Percentiles rank a stretch among this genome's conserved stretches.
Evolutionary conservation across 352 stramenopile species (phyloP).

Genomic region (Pythium chondricola): DNA sequence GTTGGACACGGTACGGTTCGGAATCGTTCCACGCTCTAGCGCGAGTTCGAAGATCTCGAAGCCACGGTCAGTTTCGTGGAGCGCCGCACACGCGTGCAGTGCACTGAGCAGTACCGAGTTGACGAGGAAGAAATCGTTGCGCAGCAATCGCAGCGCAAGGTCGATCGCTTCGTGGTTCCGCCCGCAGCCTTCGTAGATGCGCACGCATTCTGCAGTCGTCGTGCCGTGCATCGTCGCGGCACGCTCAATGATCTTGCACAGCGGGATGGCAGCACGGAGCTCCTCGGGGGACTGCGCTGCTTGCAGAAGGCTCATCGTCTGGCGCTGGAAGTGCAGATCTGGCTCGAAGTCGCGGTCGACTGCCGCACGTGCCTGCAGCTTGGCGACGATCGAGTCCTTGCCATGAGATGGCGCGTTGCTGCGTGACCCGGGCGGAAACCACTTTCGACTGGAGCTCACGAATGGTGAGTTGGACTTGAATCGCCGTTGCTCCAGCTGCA

Average conservation of each 20-base stretch:
- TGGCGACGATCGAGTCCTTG: slow-evolving; percentile 12
- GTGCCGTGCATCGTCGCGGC: slow-evolving; percentile 29
- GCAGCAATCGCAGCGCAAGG: slow-evolving; percentile 44
- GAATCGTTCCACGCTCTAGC: slow-evolving; percentile 50
- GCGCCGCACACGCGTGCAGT: slow-evolving; percentile 48
- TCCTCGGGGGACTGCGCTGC: slow-evolving; percentile 45
- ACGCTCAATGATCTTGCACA: slow-evolving; percentile 47
- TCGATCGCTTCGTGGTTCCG: slow-evolving; percentile 40
- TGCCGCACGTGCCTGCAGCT: slow-evolving; percentile 38
- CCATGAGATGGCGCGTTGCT: slow-evolving; percentile 4
- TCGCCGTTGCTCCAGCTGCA: slow-evolving; percentile 2
- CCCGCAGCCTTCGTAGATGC: slow-evolving; percentile 55
- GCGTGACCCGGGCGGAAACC: slow-evolving; percentile 4
- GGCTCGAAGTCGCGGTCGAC: slow-evolving; percentile 25
- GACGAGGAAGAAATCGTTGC: slow-evolving; percentile 58
- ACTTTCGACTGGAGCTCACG: background rate
- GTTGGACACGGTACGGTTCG: slow-evolving; percentile 57
- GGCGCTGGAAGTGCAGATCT: slow-evolving; percentile 40
- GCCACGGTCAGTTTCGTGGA: slow-evolving; percentile 41
- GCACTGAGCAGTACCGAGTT: slow-evolving; percentile 52
- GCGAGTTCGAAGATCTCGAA: slow-evolving; percentile 58
- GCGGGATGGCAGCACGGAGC: slow-evolving; percentile 41
- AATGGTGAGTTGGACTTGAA: slow-evolving; percentile 4
- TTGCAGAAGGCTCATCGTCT: slow-evolving; percentile 36
- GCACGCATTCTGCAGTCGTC: slow-evolving; percentile 48